Conservation (phyloP, 495 filamentous ascomycete genomes). For the Rhypophila decipiens region DNA sequence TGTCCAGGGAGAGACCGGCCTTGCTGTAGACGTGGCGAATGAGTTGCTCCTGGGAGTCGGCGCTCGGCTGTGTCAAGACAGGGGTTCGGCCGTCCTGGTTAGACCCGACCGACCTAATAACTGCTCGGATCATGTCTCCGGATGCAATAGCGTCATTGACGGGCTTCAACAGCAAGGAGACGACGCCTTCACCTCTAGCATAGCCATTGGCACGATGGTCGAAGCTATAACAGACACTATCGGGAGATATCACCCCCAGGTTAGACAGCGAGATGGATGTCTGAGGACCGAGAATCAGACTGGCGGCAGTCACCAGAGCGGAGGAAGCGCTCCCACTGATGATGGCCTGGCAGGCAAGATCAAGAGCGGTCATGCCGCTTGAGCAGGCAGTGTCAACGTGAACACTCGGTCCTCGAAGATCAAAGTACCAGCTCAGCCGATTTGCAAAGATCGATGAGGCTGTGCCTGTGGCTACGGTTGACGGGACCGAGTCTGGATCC, state of each 20-base stretch:
- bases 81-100: conserved; percentile 49
- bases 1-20: conserved; percentile 35
- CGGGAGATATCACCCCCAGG: conserved; percentile 27
- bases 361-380: conserved; percentile 43
- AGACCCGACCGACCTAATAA: conserved; percentile 46
- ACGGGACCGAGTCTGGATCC: conserved; percentile 25
- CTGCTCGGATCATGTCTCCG: conserved; percentile 48
- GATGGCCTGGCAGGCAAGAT: conserved; percentile 44
- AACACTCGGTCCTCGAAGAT: conserved; percentile 34
- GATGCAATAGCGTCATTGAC: conserved; percentile 40
- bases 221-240: conserved; percentile 48
- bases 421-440: conserved; percentile 43
- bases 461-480: conserved; percentile 40
- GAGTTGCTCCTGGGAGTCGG: conserved; percentile 41
- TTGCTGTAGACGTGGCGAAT: conserved; percentile 41
- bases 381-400: conserved; percentile 49
- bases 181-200: conserved; percentile 52
- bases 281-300: conserved; percentile 45
- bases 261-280: conserved; percentile 24
- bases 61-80: conserved; percentile 45
- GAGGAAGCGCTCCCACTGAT: conserved; percentile 33
- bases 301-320: conserved; percentile 44
- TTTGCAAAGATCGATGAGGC: conserved; percentile 34
- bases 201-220: conserved; percentile 55
- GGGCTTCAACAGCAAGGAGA: conserved; percentile 46